Evolutionary conservation across 805 yeast species (phyloP), one percentile per base, ranked within the genome.

Genomic region (Starmerella tilneyi): DNA sequence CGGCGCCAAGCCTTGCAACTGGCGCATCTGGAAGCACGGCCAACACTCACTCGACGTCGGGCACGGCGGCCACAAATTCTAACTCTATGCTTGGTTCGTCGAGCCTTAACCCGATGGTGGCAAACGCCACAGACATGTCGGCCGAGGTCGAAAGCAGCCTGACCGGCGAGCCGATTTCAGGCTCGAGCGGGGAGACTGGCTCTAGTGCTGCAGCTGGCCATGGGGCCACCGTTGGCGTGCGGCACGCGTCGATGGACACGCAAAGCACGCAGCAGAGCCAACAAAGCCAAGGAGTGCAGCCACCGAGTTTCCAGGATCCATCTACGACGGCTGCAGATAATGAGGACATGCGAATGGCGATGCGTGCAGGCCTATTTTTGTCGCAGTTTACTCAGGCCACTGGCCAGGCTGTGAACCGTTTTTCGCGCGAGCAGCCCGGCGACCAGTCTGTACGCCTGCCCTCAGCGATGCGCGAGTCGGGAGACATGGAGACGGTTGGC

Each of bases 361-460:
- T 23, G 30, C 41, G 30, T 5, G 36, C 41, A 4, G 49, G 43
- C 11, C 41, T 28, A 1, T 41, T 42, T 27, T 16, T 42, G 8
- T 17, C 40, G 2, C 49, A 46, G 46, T 37, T 42, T 40, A 36
- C 46, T 17, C 49, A 29, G 28, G 46, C 46, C 34, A 42, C 49
- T 4, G 45, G 45, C 22, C 35, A 24, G 26, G 34, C 42, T 15
- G 41, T 30, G 23, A 34, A 21, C 38, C 27, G 28, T 6, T 13
- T 34, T 5, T 34, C 38, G 19, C 26, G 26, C 29, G 38, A 34
- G 4, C 17, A 11, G 2, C 38, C 21, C 5, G 38, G 19, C 17
- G 38, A 34, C n/a, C 35, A 31, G 28, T n/a, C 16, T 5, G 24
- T 41, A 22, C 35, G 37, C 30, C 13, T 21, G 15, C 43, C 39